Evolutionary conservation across 768 basidiomycete genomes (phyloP).

Genomic region (Mycena albidolilacea): DNA sequence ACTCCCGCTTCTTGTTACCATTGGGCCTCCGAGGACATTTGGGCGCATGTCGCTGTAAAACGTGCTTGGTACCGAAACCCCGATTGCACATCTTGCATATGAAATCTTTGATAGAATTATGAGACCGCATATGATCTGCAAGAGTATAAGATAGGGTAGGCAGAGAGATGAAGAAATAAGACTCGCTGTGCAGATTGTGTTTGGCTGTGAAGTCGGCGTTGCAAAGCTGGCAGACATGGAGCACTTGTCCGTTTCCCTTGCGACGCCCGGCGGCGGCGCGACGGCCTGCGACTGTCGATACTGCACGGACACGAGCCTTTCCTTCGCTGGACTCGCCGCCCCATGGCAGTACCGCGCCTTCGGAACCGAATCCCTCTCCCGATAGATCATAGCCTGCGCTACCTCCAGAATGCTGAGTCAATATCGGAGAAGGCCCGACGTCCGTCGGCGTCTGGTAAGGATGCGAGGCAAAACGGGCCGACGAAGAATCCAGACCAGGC

Average conservation of each 20-base stretch:
- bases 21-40: background rate
- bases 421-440: background rate
- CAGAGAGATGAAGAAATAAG: background rate
- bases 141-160: background rate
- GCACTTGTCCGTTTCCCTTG: conserved; percentile 1
- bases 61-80: conserved; percentile 11
- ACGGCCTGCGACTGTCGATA: conserved; percentile 16
- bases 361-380: too few relatives aligned
- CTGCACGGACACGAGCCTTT: background rate
- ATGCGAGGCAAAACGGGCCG: too few relatives aligned
- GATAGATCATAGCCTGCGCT: background rate
- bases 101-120: conserved; percentile 12
- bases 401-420: background rate
- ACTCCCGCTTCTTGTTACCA: background rate
- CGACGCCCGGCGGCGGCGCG: conserved; percentile 3
- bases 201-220: conserved; percentile 24
- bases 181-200: conserved; percentile 23
- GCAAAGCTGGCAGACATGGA: conserved; percentile 10
- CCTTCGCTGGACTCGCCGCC: background rate
- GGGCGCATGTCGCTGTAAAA: background rate
- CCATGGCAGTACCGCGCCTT: background rate
- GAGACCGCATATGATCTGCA: conserved; percentile 24
- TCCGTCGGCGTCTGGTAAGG: background rate
- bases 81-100: conserved; percentile 9
- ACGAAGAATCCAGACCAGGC: background rate